Evolutionary conservation across 176 grass and related monocot species (phyloP).

Genomic region (Musa acuminata): DNA sequence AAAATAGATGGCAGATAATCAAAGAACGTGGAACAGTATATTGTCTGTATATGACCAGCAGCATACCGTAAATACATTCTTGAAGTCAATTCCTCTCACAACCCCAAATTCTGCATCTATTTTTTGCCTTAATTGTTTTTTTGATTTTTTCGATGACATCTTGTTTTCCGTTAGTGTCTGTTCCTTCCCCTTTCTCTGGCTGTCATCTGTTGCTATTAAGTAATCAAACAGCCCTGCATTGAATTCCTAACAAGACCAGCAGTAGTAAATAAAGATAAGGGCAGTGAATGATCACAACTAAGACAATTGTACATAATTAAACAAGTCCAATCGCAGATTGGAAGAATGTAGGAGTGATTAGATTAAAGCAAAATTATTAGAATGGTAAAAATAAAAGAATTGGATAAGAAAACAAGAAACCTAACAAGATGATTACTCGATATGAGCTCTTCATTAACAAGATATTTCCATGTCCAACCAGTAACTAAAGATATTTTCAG

Average conservation of each 20-base stretch:
- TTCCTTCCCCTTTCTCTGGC: slow-evolving; percentile 51
- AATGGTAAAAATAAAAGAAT: background rate
- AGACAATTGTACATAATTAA: background rate
- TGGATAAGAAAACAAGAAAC: background rate
- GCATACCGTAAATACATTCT: slow-evolving; percentile 91
- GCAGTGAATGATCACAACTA: background rate
- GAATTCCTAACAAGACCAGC: slow-evolving; percentile 62
- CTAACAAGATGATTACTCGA: too few species aligned
- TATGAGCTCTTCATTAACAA: too few species aligned
- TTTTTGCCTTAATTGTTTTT: slow-evolving; percentile 52
- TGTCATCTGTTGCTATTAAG: slow-evolving; percentile 86
- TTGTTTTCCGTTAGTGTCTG: slow-evolving; percentile 42
- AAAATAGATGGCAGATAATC: background rate
- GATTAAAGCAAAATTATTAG: background rate
- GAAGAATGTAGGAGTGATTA: background rate
- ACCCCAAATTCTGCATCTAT: slow-evolving; percentile 85
- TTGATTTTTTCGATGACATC: slow-evolving; percentile 37
- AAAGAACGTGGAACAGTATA: background rate
- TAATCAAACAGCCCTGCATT: slow-evolving; percentile 92
- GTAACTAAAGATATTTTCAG: too few species aligned
- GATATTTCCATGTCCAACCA: too few species aligned
- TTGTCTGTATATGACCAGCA: slow-evolving; percentile 8
- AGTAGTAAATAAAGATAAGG: background rate
- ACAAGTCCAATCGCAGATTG: background rate
- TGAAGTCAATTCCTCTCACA: slow-evolving; percentile 93